Evolutionary conservation across 768 basidiomycete genomes (phyloP).

Genomic region (Scleroderma bovista): DNA sequence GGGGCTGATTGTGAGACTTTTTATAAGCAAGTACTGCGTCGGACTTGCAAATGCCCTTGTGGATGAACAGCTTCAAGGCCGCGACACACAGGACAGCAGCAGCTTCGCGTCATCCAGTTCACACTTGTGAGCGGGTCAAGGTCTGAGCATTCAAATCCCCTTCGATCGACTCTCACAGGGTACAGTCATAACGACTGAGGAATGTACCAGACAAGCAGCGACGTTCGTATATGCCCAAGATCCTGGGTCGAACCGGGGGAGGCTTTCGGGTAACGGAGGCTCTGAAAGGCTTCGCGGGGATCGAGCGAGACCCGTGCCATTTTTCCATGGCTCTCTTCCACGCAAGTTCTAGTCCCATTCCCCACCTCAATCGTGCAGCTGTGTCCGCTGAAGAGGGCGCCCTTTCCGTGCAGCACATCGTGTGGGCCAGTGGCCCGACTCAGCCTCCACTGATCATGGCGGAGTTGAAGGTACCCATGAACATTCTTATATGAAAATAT

Average conservation of each 20-base stretch:
- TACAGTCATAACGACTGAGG: slow-evolving; percentile 49
- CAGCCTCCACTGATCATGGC: too few relatives aligned
- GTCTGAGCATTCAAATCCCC: slow-evolving; percentile 67
- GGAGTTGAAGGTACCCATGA: too few relatives aligned
- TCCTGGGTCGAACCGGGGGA: slow-evolving; percentile 31
- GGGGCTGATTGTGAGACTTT: too few relatives aligned
- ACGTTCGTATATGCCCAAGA: slow-evolving; percentile 37
- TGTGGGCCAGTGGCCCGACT: too few relatives aligned
- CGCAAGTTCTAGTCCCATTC: neutral
- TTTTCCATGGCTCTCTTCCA: neutral
- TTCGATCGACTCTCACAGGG: slow-evolving; percentile 56
- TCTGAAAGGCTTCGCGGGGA: slow-evolving; percentile 51
- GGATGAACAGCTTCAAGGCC: slow-evolving; percentile 42
- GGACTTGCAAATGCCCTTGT: neutral
- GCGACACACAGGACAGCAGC: slow-evolving; percentile 46
- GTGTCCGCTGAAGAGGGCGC: slow-evolving; percentile 1
- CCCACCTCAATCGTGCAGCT: neutral
- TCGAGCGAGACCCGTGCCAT: slow-evolving; percentile 28
- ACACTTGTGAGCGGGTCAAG: slow-evolving; percentile 65
- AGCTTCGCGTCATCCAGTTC: slow-evolving; percentile 8
- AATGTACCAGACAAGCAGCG: slow-evolving; percentile 58
- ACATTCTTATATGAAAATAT: too few relatives aligned
- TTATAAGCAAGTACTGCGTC: too few relatives aligned
- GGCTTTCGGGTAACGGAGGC: slow-evolving; percentile 21
- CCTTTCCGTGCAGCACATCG: slow-evolving; percentile 8